Base-by-base conservation (phyloP, 2,329 filamentous ascomycete species). In the Pseudocercospora pini-densiflorae region DNA sequence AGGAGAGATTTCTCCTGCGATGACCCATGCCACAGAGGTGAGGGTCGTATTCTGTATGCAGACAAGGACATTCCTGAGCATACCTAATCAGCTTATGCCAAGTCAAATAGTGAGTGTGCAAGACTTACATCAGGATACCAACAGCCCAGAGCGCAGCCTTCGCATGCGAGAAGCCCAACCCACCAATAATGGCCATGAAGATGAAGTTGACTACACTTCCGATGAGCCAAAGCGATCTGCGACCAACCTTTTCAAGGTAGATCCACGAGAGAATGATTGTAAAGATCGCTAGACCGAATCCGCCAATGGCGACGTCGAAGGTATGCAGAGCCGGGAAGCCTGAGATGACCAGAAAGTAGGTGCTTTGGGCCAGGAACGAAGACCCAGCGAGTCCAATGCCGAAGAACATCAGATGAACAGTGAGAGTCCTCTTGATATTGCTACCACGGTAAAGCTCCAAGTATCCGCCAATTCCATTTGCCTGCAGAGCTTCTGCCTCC, bases 341-440 rank as follows among this genome's bases (percentile, higher is more conserved):
- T 19, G 54, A 33, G n/a, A 58, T 58, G 54, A 58, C 33, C 16
- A 58, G 54, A 21, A 58, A 58, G 29, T 58, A 40, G n/a, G 33
- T 58, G 54, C 54, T 58, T 16, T 58, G 54, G n/a, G 54, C 54
- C 54, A 58, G n/a, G 16, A 58, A 58, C 29, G 54, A 58, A 6
- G 54, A 33, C 2, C 54, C 54, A 58, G 54, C 54, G 21, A 58
- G 54, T 36, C 54, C 54, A 23, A 58, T 58, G 54, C 54, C 54
- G 16, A 58, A 58, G 27, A 58, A 58, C 54, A 58, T 33, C 27
- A 58, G 16, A n/a, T 58, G 54, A 40, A 58, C 29, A 16, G 54
- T 58, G 7, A 58, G 0, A 1, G 54, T 58, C 24, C 54, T 58
- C 54, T 58, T 58, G 29, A 58, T 12, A 16, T 58, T 58, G 29